Percentiles rank a stretch among this genome's conserved stretches.
phyloP scores from a whole-genome alignment of 1,139 yeast genomes.

The Arxiozyma bovina region DNA sequence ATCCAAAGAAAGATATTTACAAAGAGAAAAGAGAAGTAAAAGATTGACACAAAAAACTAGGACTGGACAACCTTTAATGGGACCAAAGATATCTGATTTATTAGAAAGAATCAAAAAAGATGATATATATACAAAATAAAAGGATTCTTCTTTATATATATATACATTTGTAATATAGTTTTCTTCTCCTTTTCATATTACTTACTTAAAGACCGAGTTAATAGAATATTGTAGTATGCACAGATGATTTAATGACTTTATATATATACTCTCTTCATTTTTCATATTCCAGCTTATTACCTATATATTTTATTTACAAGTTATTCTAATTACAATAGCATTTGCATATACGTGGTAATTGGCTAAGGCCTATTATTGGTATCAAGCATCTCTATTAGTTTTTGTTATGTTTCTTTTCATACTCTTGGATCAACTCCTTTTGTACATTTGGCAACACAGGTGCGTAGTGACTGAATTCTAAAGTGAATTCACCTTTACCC shows the following conservation, averaged over 20 bases:
- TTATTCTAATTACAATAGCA: neutral
- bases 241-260: neutral
- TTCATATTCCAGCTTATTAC: neutral
- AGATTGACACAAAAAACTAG: slow-evolving; percentile 51
- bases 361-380: neutral
- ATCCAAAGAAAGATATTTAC: slow-evolving; percentile 27
- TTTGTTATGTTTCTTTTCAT: slow-evolving; percentile 46
- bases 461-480: slow-evolving; percentile 88
- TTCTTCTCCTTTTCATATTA: slow-evolving; percentile 2
- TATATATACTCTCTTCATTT: neutral
- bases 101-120: slow-evolving; percentile 66
- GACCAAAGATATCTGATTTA: slow-evolving; percentile 71
- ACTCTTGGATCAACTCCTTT: slow-evolving; percentile 79
- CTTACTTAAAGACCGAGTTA: neutral
- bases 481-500: slow-evolving; percentile 96
- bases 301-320: neutral
- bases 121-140: slow-evolving; percentile 24
- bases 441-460: slow-evolving; percentile 90
- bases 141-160: neutral
- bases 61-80: slow-evolving; percentile 85
- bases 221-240: neutral
- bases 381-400: neutral
- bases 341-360: neutral
- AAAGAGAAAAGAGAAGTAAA: slow-evolving; percentile 43
- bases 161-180: neutral